Percentiles rank a stretch among this genome's conserved stretches.
Evolutionary conservation across 768 basidiomycete species (phyloP).

Genomic region (Strobilomyces dryophilus): DNA sequence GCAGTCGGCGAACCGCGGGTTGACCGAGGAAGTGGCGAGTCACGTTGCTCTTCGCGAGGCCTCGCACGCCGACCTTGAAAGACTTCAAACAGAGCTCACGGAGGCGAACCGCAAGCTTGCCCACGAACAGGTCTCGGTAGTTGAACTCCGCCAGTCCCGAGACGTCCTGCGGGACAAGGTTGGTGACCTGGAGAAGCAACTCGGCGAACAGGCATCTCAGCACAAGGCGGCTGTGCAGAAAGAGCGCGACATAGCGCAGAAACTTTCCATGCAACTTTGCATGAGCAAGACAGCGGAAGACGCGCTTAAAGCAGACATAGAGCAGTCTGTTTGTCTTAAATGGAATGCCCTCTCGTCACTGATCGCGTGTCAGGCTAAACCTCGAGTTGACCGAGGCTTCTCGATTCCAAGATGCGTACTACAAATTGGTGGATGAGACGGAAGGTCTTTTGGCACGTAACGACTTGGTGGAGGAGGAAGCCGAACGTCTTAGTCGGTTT

Average conservation of each 20-base stretch:
- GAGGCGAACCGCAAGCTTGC: constrained; percentile 18
- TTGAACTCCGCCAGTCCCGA: constrained; percentile 14
- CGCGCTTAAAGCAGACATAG: constrained; percentile 61
- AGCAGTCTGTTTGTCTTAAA: constrained; percentile 45
- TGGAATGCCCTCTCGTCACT: background rate
- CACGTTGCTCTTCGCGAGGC: constrained; percentile 40
- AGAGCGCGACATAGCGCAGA: constrained; percentile 44
- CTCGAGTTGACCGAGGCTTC: constrained; percentile 56
- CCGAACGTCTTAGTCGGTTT: constrained; percentile 66
- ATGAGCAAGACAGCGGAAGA: constrained; percentile 64
- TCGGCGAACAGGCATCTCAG: constrained; percentile 30
- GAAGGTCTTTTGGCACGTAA: constrained; percentile 63
- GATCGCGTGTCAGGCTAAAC: constrained; percentile 32
- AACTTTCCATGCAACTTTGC: constrained; percentile 47
- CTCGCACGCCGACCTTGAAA: constrained; percentile 39
- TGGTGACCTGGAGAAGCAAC: constrained; percentile 23
- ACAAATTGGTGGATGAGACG: constrained; percentile 58
- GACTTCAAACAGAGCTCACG: constrained; percentile 35
- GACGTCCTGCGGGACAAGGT: constrained; percentile 27
- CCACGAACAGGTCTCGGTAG: constrained; percentile 19
- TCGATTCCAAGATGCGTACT: constrained; percentile 69
- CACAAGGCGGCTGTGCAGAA: constrained; percentile 39
- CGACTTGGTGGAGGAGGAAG: constrained; percentile 77
- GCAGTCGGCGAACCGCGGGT: constrained; percentile 13
- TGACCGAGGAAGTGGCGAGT: constrained; percentile 36